Evolutionary conservation across 2,329 filamentous ascomycete genomes (phyloP).

Genomic region (Lachnellula subtilissima): DNA sequence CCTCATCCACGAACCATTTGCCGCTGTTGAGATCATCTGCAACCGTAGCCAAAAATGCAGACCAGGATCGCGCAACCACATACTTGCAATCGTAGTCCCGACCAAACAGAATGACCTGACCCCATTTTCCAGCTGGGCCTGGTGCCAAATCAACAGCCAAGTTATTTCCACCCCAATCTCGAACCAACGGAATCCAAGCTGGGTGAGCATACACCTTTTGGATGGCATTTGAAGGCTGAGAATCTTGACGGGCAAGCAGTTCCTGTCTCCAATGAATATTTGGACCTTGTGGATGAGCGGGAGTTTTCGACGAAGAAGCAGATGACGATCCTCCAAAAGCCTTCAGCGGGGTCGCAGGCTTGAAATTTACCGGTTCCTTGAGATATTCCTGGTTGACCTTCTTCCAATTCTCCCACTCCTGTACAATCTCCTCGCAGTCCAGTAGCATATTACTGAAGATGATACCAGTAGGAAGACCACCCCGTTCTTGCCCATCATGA

Average conservation of each 20-base stretch:
- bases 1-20: slow-evolving; percentile 90
- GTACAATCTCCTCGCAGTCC: slow-evolving; percentile 95
- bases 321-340: slow-evolving; percentile 57
- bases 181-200: slow-evolving; percentile 90
- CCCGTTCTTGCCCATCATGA: slow-evolving; percentile 96
- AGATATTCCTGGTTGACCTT: slow-evolving; percentile 89
- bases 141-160: slow-evolving; percentile 89
- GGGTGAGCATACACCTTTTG: slow-evolving; percentile 92
- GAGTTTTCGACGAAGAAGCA: slow-evolving; percentile 63
- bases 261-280: slow-evolving; percentile 76
- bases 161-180: slow-evolving; percentile 99
- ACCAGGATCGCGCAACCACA: slow-evolving; percentile 90
- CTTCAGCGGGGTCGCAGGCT: slow-evolving; percentile 63
- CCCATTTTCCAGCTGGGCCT: slow-evolving; percentile 86
- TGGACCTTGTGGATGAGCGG: slow-evolving; percentile 45
- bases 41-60: slow-evolving; percentile 75
- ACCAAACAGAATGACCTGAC: slow-evolving; percentile 93
- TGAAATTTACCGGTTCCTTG: slow-evolving; percentile 44
- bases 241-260: slow-evolving; percentile 78
- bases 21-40: slow-evolving; percentile 88
- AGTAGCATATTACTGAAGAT: slow-evolving; percentile 93
- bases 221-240: slow-evolving; percentile 77
- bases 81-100: slow-evolving; percentile 99
- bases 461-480: slow-evolving; percentile 83
- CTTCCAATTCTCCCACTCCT: slow-evolving; percentile 97